phyloP scores from a whole-genome alignment of 2,329 filamentous ascomycete species.

The Cordyceps farinosa region DNA sequence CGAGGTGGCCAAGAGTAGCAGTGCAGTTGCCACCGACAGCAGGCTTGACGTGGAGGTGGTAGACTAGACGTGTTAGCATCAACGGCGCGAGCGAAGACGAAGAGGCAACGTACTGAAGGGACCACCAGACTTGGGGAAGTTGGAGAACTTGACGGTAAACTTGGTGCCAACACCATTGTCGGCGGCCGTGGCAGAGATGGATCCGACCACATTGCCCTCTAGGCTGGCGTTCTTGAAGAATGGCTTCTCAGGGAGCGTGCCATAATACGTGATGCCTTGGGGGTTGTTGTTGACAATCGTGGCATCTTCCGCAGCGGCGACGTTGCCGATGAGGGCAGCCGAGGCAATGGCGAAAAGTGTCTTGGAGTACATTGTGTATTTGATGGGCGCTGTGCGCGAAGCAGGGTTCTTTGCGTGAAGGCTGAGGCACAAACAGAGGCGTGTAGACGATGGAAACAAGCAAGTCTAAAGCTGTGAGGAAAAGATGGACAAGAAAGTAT shows the following conservation, averaged over 20 bases:
- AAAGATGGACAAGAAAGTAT: neutral
- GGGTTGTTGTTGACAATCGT: conserved; percentile 54
- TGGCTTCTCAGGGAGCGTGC: conserved; percentile 49
- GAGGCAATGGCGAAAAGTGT: conserved; percentile 27
- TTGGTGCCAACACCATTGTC: conserved; percentile 52
- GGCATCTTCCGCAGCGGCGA: conserved; percentile 40
- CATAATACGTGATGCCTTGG: conserved; percentile 49
- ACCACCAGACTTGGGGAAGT: conserved; percentile 54
- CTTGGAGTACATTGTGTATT: conserved; percentile 22
- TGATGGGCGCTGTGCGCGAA: neutral
- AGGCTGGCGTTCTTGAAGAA: conserved; percentile 48
- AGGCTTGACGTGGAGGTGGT: conserved; percentile 67
- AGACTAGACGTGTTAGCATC: conserved; percentile 45
- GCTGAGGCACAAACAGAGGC: neutral
- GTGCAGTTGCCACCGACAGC: conserved; percentile 73
- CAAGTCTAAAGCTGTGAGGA: neutral
- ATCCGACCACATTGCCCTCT: conserved; percentile 53
- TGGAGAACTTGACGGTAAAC: conserved; percentile 53
- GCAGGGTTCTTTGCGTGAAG: neutral
- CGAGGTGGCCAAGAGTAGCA: conserved; percentile 62
- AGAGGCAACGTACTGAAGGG: conserved; percentile 54
- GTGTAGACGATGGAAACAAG: neutral
- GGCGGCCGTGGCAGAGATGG: conserved; percentile 43
- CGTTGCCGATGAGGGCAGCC: conserved; percentile 29
- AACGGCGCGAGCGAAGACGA: neutral